phyloP scores from a whole-genome alignment of 257 asterid genomes.

The Mitragyna speciosa region DNA sequence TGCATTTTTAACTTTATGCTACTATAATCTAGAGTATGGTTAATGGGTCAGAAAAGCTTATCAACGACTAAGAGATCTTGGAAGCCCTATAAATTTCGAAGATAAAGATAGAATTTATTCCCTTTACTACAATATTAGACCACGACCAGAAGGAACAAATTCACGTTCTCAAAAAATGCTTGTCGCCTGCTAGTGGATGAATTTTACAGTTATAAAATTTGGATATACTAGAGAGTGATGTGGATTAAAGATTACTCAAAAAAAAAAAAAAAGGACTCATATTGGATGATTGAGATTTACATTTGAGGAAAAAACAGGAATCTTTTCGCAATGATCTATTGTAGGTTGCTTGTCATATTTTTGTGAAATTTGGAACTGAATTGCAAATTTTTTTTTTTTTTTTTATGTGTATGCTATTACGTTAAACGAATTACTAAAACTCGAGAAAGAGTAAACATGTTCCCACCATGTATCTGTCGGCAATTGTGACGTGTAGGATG shows the following conservation, averaged over 20 bases:
- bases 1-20: conserved; percentile 9
- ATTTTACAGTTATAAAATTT: not conserved
- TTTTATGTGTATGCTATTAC: no score
- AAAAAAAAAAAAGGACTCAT: not conserved
- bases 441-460: no score
- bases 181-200: not conserved
- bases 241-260: not conserved
- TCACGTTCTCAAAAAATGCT: conserved; percentile 19
- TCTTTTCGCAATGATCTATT: not conserved
- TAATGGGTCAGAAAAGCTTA: not conserved
- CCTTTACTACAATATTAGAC: not conserved
- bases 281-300: not conserved
- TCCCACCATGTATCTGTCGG: no score
- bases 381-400: no score
- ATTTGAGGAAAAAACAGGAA: not conserved
- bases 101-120: conserved; percentile 23
- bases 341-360: no score
- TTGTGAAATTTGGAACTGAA: no score
- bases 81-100: conserved; percentile 16
- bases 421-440: no score
- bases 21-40: not conserved
- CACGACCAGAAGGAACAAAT: conserved; percentile 19
- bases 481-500: no score
- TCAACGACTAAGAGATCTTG: not conserved
- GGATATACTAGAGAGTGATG: not conserved